Evolutionary conservation across 208 protist genomes (phyloP).

Genomic region (Leishmania mexicana): DNA sequence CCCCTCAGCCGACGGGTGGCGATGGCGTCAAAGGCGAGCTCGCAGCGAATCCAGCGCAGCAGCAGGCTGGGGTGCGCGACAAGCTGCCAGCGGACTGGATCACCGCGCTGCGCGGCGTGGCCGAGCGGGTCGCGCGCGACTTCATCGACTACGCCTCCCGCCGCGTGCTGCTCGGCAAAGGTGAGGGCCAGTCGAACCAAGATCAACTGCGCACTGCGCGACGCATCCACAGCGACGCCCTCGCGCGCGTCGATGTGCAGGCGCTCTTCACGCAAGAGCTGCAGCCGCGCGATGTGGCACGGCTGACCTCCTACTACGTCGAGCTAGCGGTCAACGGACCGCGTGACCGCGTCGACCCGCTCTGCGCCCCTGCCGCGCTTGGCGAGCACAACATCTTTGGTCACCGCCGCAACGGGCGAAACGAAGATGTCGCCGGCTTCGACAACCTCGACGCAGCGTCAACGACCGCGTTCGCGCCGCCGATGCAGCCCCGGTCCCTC

Average conservation of each 20-base stretch:
- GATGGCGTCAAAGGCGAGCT: background rate
- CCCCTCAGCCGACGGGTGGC: background rate
- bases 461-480: background rate
- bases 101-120: constrained; percentile 43
- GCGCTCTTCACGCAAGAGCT: constrained; percentile 27
- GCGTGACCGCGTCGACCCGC: constrained; percentile 25
- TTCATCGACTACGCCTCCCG: constrained; percentile 38
- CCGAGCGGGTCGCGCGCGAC: constrained; percentile 56
- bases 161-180: constrained; percentile 19
- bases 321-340: constrained; percentile 32
- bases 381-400: constrained; percentile 41
- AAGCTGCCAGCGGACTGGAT: constrained; percentile 46
- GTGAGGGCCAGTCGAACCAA: constrained; percentile 28
- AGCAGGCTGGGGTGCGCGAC: background rate
- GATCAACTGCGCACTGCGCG: constrained; percentile 23
- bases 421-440: background rate
- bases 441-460: background rate
- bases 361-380: constrained; percentile 20
- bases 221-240: constrained; percentile 14
- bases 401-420: constrained; percentile 17
- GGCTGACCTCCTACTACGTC: constrained; percentile 27
- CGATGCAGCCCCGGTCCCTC: background rate
- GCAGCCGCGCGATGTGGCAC: constrained; percentile 23
- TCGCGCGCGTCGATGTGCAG: constrained; percentile 5
- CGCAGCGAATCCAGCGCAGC: background rate